A percentile compares a stretch with the other conserved stretches of the same genome.
phyloP scores from a whole-genome alignment of 2,329 filamentous ascomycete genomes.

The Aspergillus niger region DNA sequence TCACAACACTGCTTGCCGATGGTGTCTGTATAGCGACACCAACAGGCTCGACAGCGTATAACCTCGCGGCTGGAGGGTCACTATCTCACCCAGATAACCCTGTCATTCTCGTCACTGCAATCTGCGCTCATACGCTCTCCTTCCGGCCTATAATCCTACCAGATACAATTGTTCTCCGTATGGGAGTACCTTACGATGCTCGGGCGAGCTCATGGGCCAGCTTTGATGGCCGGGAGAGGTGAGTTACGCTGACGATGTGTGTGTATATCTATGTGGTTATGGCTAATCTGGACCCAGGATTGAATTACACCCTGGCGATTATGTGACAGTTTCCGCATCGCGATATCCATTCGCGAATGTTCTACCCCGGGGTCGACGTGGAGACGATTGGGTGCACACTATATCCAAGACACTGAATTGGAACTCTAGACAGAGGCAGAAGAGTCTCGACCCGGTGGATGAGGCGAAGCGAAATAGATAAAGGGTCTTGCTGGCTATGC shows the following conservation, averaged over 20 bases:
- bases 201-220: conserved; percentile 93
- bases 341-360: conserved; percentile 56
- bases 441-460: conserved; percentile 35
- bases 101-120: conserved; percentile 89
- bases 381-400: conserved; percentile 54
- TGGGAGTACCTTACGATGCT: conserved; percentile 93
- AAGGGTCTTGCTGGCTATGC: neutral
- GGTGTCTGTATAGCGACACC: conserved; percentile 92
- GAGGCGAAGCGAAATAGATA: neutral
- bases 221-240: conserved; percentile 89
- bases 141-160: conserved; percentile 96
- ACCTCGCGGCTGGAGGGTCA: conserved; percentile 91
- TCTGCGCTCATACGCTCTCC: conserved; percentile 91
- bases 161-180: conserved; percentile 88
- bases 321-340: conserved; percentile 55
- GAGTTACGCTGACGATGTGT: conserved; percentile 16
- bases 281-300: conserved; percentile 34
- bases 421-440: conserved; percentile 53
- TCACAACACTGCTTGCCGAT: conserved; percentile 90
- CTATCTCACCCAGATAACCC: conserved; percentile 96
- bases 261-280: neutral
- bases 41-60: conserved; percentile 93
- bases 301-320: conserved; percentile 53
- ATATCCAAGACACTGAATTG: conserved; percentile 55
- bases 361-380: conserved; percentile 45